Evolutionary conservation across 2,329 filamentous ascomycete species (phyloP).

Genomic region (Parafenestella ontariensis): DNA sequence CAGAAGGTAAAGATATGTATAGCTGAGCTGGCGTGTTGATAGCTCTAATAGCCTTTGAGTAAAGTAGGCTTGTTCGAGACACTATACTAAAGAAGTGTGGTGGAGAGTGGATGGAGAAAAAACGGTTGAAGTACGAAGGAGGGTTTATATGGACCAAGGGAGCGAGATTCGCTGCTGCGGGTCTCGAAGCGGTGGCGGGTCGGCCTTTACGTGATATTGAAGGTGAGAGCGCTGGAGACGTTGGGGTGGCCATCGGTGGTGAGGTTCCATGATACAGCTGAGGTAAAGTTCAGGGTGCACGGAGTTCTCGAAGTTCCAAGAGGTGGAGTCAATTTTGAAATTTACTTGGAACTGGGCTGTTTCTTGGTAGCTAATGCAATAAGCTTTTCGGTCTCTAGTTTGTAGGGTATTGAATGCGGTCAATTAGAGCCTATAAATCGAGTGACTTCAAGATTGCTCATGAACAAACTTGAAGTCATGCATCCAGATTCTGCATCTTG

Average conservation of each 20-base stretch:
- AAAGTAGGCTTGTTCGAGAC: neutral
- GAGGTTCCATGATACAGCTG: too few species aligned
- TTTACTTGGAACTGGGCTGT: neutral
- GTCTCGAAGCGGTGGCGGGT: neutral
- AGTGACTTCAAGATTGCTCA: too few species aligned
- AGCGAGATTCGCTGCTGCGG: neutral
- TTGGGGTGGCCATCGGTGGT: neutral
- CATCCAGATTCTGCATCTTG: too few species aligned
- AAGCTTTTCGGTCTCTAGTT: too few species aligned
- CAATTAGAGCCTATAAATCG: too few species aligned
- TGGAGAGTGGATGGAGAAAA: neutral
- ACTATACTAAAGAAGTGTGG: neutral
- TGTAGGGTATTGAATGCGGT: too few species aligned
- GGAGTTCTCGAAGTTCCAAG: neutral
- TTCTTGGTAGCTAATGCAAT: too few species aligned
- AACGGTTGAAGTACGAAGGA: neutral
- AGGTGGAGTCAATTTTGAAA: neutral
- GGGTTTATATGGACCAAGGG: slow-evolving; percentile 1
- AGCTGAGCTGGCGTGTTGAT: neutral
- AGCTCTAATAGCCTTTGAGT: neutral
- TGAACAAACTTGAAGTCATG: too few species aligned
- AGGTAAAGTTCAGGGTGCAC: neutral
- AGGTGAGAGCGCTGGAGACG: slow-evolving; percentile 8
- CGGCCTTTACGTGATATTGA: neutral
- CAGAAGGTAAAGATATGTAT: neutral